A percentile compares a stretch with the other conserved stretches of the same genome.
phyloP scores from a whole-genome alignment of 106 monocot species.

The Xerophyta viscosa region DNA sequence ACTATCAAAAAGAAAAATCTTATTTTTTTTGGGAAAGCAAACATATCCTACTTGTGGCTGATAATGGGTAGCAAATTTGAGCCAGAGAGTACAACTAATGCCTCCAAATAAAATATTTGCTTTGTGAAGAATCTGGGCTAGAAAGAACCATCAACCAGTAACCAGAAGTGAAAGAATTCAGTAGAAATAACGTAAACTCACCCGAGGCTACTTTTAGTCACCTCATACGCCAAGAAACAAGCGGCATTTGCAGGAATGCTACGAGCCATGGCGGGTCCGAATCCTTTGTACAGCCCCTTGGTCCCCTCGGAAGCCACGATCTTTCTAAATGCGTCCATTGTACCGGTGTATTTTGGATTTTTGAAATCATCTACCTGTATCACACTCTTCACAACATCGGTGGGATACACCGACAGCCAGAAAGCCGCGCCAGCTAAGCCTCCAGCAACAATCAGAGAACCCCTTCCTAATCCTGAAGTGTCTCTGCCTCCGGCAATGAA shows the following conservation, averaged over 20 bases:
- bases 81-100: neutral
- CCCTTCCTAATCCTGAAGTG: slow-evolving; percentile 65
- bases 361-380: slow-evolving; percentile 78
- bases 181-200: slow-evolving; percentile 9
- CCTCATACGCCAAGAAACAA: slow-evolving; percentile 89
- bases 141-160: too few species aligned
- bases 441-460: slow-evolving; percentile 66
- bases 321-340: slow-evolving; percentile 67
- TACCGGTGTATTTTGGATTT: slow-evolving; percentile 74
- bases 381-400: slow-evolving; percentile 89
- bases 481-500: slow-evolving; percentile 56
- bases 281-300: slow-evolving; percentile 90
- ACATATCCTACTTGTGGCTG: too few species aligned
- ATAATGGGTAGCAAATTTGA: too few species aligned
- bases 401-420: slow-evolving; percentile 72
- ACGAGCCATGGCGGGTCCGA: slow-evolving; percentile 91
- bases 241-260: slow-evolving; percentile 89
- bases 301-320: slow-evolving; percentile 69
- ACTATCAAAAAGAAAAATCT: too few species aligned
- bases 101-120: too few species aligned
- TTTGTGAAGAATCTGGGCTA: too few species aligned
- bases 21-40: too few species aligned
- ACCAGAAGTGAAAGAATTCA: too few species aligned
- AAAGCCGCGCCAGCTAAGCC: slow-evolving; percentile 78
- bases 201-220: slow-evolving; percentile 59